Evolutionary conservation across 306 rosid genomes (phyloP).

Genomic region (Vigna mungo): DNA sequence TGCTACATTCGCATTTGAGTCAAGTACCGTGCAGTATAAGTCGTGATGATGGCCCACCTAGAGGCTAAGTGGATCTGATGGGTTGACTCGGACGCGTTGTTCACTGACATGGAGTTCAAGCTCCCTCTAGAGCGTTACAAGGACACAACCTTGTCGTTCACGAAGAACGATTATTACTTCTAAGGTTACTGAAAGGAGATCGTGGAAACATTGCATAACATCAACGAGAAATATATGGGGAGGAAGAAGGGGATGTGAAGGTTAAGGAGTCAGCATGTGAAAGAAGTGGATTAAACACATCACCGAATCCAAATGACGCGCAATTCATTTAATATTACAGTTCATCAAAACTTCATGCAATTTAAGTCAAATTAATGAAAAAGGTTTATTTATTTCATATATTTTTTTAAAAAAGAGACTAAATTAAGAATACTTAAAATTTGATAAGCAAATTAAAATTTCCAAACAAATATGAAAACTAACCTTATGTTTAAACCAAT

Average conservation of each 20-base stretch:
- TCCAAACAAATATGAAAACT: too few relatives aligned
- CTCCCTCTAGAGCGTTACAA: conserved; percentile 68
- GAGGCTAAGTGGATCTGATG: conserved; percentile 98
- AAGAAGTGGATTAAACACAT: too few relatives aligned
- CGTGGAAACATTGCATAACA: conserved; percentile 49
- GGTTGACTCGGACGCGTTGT: conserved; percentile 92
- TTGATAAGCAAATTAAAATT: too few relatives aligned
- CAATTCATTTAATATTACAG: too few relatives aligned
- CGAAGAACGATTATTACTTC: conserved; percentile 67
- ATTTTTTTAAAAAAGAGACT: too few relatives aligned
- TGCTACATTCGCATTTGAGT: conserved; percentile 66
- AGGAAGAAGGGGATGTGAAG: conserved; percentile 46
- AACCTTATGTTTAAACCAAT: too few relatives aligned
- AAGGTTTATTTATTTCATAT: too few relatives aligned
- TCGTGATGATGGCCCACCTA: conserved; percentile 91
- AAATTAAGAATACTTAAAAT: too few relatives aligned
- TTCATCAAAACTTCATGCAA: too few relatives aligned
- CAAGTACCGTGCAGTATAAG: conserved; percentile 75
- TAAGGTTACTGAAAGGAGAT: conserved; percentile 85
- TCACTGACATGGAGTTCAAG: conserved; percentile 90
- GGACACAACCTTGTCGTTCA: conserved; percentile 63
- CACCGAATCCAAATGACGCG: too few relatives aligned
- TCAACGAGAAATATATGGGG: conserved; percentile 46
- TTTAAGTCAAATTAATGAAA: too few relatives aligned
- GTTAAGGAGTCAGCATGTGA: conserved; percentile 68